Evolutionary conservation across 2,329 filamentous ascomycete genomes (phyloP), one percentile per base, ranked within the genome.

Genomic region (Tympanopsis confertula): DNA sequence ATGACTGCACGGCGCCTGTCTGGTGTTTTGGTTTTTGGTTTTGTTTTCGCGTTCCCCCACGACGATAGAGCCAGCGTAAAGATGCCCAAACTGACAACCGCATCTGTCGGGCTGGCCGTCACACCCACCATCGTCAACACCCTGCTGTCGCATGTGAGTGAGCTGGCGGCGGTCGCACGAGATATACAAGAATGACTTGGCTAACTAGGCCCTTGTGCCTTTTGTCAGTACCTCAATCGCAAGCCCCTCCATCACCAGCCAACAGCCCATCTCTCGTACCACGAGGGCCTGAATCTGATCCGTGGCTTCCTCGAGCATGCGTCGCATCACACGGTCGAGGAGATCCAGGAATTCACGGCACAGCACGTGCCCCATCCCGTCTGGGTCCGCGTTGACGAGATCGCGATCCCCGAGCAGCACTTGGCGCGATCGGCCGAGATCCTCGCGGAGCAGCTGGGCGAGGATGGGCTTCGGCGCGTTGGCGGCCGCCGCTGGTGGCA

Each of bases 361-460:
- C 89, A 95, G 66, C 87, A 85, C 78, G 88, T 96, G 2, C 91
- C 89, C 0, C 78, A 82, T 41, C 88, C 91, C 1, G 74, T 77
- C 48, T 96, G 88, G 88, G 79, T 95, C 40, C 84, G 82, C 48
- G 77, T 82, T 4, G 78, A 93, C 38, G 70, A 78, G 37, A 67
- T 82, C 26, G 63, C 63, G 10, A 78, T 96, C 36, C 63, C 81
- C 0, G 61, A 74, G 1, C 63, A 74, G n/a, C 69, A 78, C 41
- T 62, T 93, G 17, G 60, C 64, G 2, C 66, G 71, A 33, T 74
- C 88, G 0, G 87, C 87, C 1, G 64, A 71, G 19, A 58, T 78
- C 5, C 58, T 96, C 15, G 68, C 75, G 38, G 66, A 72, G 2
- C 82, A 96, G 56, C 66, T 96, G n/a, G 88, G 88, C 0, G 66